phyloP scores from a whole-genome alignment of 2,329 filamentous ascomycete genomes.

The Penicillium sp. region DNA sequence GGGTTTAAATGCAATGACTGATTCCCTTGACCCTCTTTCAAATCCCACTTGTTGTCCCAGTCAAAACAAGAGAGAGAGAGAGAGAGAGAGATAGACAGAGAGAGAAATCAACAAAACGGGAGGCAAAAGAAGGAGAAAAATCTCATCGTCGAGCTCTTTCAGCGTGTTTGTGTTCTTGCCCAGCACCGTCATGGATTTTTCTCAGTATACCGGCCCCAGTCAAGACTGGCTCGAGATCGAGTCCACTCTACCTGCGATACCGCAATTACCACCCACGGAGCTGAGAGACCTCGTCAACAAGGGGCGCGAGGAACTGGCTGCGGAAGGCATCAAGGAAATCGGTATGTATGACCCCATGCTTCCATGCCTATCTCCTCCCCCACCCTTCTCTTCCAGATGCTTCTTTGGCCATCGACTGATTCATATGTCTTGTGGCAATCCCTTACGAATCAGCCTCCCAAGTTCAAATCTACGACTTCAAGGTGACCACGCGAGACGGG shows the following conservation, averaged over 20 bases:
- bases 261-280: slow-evolving; percentile 20
- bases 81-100: no score
- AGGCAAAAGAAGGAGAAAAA: no score
- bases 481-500: slow-evolving; percentile 43
- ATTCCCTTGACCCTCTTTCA: no score
- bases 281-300: slow-evolving; percentile 26
- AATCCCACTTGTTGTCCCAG: no score
- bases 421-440: no score
- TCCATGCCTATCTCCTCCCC: neutral
- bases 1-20: no score
- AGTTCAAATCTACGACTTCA: slow-evolving; percentile 33
- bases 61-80: no score
- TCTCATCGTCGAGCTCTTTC: no score
- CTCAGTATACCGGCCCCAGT: slow-evolving; percentile 38
- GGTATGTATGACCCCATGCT: slow-evolving; percentile 13
- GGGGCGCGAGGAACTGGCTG: slow-evolving; percentile 29
- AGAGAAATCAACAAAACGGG: no score
- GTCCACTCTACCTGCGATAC: slow-evolving; percentile 24
- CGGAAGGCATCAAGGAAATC: slow-evolving; percentile 25
- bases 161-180: no score
- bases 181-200: slow-evolving; percentile 26
- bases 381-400: neutral
- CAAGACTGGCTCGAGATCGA: slow-evolving; percentile 43
- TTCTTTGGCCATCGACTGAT: no score
- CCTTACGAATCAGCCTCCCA: slow-evolving; percentile 11